These are phyloP conservation scores for Arthrobotrys musiformis DNA, from an alignment of 2,329 filamentous ascomycete species.

Conservation along the genomic window DNA sequence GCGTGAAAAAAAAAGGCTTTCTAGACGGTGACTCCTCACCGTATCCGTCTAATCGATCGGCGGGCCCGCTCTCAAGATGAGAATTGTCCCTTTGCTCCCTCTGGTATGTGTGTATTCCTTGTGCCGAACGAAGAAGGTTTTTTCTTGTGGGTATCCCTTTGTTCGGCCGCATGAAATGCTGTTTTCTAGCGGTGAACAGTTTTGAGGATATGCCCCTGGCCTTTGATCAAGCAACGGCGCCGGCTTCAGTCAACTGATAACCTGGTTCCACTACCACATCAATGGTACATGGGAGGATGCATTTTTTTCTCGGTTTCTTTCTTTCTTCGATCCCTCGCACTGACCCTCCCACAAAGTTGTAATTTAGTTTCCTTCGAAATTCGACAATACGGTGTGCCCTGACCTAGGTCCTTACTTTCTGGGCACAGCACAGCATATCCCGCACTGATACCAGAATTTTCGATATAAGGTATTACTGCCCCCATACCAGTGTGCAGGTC, in stretches of 20 bases:
- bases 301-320: neutral
- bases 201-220: slow-evolving; percentile 26
- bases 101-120: slow-evolving; percentile 31
- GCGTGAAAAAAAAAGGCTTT: neutral
- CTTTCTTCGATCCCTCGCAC: slow-evolving; percentile 12
- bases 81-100: slow-evolving; percentile 47
- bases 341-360: slow-evolving; percentile 40
- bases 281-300: neutral
- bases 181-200: slow-evolving; percentile 8
- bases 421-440: neutral
- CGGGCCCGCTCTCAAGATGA: slow-evolving; percentile 7
- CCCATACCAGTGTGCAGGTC: slow-evolving; percentile 7
- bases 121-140: slow-evolving; percentile 11
- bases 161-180: slow-evolving; percentile 40
- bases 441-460: neutral
- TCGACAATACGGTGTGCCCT: slow-evolving; percentile 38
- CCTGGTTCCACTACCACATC: slow-evolving; percentile 36
- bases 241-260: slow-evolving; percentile 40
- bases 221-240: slow-evolving; percentile 28
- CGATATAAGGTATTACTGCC: slow-evolving; percentile 44
- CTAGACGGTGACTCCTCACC: neutral
- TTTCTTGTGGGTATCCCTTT: slow-evolving; percentile 26
- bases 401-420: slow-evolving; percentile 25
- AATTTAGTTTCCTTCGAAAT: slow-evolving; percentile 52
- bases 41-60: slow-evolving; percentile 53